phyloP scores from a whole-genome alignment of 164 flowering plant species.

The Saururus chinensis region DNA sequence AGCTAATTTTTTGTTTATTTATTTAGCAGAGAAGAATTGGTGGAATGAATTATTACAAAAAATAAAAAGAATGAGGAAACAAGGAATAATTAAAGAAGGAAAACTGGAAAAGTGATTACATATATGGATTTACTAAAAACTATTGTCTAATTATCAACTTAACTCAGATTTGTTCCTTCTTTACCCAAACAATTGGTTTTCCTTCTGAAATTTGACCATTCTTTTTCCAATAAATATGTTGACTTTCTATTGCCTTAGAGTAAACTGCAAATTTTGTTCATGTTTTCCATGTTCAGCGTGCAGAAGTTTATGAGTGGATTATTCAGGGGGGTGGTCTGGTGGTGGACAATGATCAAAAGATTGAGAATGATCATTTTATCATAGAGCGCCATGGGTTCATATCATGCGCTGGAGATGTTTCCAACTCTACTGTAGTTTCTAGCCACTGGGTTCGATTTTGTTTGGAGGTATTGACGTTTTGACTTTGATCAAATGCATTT shows the following conservation, averaged over 20 bases:
- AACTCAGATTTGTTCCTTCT: no score
- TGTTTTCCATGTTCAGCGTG: slow-evolving; percentile 37
- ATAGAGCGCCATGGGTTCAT: slow-evolving; percentile 69
- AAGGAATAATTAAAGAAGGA: no score
- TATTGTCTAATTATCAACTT: no score
- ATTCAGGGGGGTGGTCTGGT: slow-evolving; percentile 77
- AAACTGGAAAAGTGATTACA: no score
- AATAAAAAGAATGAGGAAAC: background rate
- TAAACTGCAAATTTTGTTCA: background rate
- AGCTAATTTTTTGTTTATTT: no score
- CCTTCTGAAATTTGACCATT: no score
- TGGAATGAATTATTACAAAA: no score
- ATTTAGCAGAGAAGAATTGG: no score
- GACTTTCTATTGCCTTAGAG: background rate
- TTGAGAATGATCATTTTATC: slow-evolving; percentile 41
- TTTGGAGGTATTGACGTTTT: slow-evolving; percentile 50
- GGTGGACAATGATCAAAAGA: slow-evolving; percentile 22
- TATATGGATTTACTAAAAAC: no score
- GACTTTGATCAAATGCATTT: background rate
- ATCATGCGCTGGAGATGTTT: slow-evolving; percentile 11
- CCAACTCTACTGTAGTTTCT: slow-evolving; percentile 42
- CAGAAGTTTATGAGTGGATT: slow-evolving; percentile 80
- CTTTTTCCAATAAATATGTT: background rate
- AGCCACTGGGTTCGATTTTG: slow-evolving; percentile 83
- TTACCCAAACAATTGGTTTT: no score